phyloP scores from a whole-genome alignment of 768 basidiomycete genomes.

The Suillus tomentosus region DNA sequence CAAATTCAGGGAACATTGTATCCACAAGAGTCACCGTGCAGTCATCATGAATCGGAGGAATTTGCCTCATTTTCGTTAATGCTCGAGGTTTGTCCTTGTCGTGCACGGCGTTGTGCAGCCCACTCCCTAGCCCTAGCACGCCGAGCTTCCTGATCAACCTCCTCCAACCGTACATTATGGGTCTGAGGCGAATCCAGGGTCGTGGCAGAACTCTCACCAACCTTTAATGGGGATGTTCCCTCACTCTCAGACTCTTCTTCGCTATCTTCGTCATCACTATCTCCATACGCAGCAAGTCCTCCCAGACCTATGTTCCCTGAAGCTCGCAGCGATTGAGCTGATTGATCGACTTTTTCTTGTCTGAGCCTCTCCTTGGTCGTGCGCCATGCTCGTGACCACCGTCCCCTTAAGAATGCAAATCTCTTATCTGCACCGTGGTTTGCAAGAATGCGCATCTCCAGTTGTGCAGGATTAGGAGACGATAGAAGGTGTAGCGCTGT shows the following conservation, averaged over 20 bases:
- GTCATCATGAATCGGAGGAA: background rate
- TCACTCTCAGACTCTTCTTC: constrained; percentile 18
- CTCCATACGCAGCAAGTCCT: constrained; percentile 60
- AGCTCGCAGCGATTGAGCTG: constrained; percentile 20
- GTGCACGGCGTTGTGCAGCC: constrained; percentile 50
- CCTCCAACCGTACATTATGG: constrained; percentile 17
- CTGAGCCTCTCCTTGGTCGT: constrained; percentile 50
- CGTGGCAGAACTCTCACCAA: background rate
- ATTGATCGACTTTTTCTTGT: constrained; percentile 27
- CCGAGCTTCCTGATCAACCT: constrained; percentile 47
- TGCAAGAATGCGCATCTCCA: constrained; percentile 88
- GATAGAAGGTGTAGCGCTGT: constrained; percentile 70
- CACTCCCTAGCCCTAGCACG: constrained; percentile 59
- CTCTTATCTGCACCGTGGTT: constrained; percentile 78
- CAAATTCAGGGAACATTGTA: background rate
- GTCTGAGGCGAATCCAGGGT: background rate
- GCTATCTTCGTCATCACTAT: constrained; percentile 51
- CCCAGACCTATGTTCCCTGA: constrained; percentile 39
- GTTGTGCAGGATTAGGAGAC: constrained; percentile 76
- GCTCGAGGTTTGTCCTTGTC: background rate
- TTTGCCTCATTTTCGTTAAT: background rate
- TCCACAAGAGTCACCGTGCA: background rate
- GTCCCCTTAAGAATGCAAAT: constrained; percentile 80
- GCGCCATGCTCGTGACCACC: constrained; percentile 71
- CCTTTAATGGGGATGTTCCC: background rate